Percentiles rank a stretch among this genome's conserved stretches.
Conservation (phyloP, 805 yeast genomes). For the Zygoascus ofunaensis region DNA sequence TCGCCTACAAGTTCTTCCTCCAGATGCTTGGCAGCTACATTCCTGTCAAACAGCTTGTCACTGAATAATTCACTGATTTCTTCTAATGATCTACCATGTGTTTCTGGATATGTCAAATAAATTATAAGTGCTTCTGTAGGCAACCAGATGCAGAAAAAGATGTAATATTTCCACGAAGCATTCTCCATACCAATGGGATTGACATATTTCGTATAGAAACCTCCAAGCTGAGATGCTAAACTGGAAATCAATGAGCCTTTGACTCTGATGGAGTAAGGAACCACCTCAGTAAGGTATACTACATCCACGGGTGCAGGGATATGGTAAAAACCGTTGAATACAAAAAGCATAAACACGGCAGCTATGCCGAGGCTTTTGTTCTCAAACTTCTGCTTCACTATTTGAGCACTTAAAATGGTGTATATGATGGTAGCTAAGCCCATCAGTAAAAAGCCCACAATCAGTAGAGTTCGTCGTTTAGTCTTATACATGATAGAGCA, state of each 20-base stretch:
- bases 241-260: neutral
- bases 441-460: constrained; percentile 6
- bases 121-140: constrained; percentile 34
- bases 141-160: constrained; percentile 28
- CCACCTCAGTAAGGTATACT: constrained; percentile 1
- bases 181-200: constrained; percentile 36
- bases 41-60: neutral
- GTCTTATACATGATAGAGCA: neutral
- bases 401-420: constrained; percentile 37
- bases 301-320: neutral
- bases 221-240: neutral
- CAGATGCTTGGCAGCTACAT: neutral
- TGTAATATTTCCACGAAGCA: constrained; percentile 35
- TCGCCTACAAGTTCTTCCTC: no score
- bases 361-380: neutral
- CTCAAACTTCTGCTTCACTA: neutral
- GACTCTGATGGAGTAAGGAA: constrained; percentile 4
- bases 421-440: constrained; percentile 24
- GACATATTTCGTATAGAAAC: constrained; percentile 25
- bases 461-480: constrained; percentile 5
- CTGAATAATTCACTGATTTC: constrained; percentile 56
- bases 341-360: constrained; percentile 3
- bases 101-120: constrained; percentile 61
- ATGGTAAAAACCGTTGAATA: neutral
- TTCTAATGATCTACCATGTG: constrained; percentile 69